Evolutionary conservation across 192 early-diverging fungal species (phyloP), one percentile per base, ranked within the genome.

Genomic region (Rhizophagus sp.): DNA sequence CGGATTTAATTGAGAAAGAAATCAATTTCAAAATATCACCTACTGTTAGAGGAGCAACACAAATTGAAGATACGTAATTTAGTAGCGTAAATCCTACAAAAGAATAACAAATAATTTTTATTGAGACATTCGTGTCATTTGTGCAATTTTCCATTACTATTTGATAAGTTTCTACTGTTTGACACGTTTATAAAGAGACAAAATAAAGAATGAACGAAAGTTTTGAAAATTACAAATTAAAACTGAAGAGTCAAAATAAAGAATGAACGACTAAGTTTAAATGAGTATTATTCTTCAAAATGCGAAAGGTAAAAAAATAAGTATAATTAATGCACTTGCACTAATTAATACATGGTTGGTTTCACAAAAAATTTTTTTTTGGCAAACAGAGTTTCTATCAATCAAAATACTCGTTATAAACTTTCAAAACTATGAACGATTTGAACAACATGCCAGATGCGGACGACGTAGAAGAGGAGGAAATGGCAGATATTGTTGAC

Each of bases 21-120:
- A 75, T 61, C 17, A 61, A 34, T 17, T 62, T n/a, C 17, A 61
- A 62, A 52, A 36, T 24, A 75, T 25, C 9, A 61, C 73, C 61
- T 75, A 62, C 73, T 62, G 73, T 61, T 22, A 33, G 17, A 36
- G 12, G 2, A 33, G 25, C 13, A 57, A 30, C 4, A 61, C 49
- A 34, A 44, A 25, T 33, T 12, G 50, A 34, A 30, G 52, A 25
- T 4, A 75, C 13, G 34, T 62, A 75, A 61, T 75, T 75, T 11
- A 75, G 52, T 7, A 75, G 24, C 19, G 25, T 75, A 34, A 75
- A 75, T 10, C 73, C 73, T n/a, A 75, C 11, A 62, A 75, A 75
- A 30, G 73, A 75, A 34, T 39, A 22, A 52, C 19, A 10, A 22
- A 61, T n/a, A 27, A 62, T 75, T n/a, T 17, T 75, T 75, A 61